Evolutionary conservation across 2,329 filamentous ascomycete species (phyloP), one percentile per base, ranked within the genome.

Genomic region (Microdochium trichocladiopsis): DNA sequence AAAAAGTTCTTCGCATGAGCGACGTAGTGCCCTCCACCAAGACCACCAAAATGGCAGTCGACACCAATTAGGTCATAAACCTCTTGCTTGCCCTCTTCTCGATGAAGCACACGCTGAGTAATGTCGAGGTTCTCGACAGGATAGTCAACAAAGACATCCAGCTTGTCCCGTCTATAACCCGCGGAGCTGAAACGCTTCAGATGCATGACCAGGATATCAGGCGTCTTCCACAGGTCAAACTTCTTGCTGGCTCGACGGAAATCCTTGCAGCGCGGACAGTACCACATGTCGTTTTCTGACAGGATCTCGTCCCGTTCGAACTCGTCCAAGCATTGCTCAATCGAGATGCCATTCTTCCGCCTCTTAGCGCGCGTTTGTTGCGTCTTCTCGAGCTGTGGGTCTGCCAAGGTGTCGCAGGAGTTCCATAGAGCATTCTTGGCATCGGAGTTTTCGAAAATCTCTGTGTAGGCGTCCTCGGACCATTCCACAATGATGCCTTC

Each of bases 241-340:
- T 94, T 96, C 75, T 99, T 99, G 71, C 87, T 92, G 21, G 94
- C 94, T 55, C 90, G 86, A 16, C 90, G 84, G 62, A 95, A 87
- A 61, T 96, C 90, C 68, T 97, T 97, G 78, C 94, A 99, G 25
- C 90, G 83, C 52, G 90, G 93, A 65, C 94, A 99, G 66, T 95
- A 97, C 94, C 94, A 99, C 55, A 90, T 93, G 66, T 99, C 95
- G 64, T 95, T 88, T 66, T 96, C 90, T 0, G 93, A 96, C 4
- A 99, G 75, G 14, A 96, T 84, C 69, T 99, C 94, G 55, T 92
- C 88, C 66, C 93, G 93, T 64, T 94, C 90, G 60, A 96, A 97
- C 69, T 97, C 94, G 54, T 92, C 87, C 51, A 99, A 80, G 65
- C 94, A 99, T 60, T 96, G 91, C 22, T 94, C 87, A 4, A 99